These are phyloP conservation scores for Babesia sp. DNA, from an alignment of 169 alveolate species.

Conservation along the genomic window DNA sequence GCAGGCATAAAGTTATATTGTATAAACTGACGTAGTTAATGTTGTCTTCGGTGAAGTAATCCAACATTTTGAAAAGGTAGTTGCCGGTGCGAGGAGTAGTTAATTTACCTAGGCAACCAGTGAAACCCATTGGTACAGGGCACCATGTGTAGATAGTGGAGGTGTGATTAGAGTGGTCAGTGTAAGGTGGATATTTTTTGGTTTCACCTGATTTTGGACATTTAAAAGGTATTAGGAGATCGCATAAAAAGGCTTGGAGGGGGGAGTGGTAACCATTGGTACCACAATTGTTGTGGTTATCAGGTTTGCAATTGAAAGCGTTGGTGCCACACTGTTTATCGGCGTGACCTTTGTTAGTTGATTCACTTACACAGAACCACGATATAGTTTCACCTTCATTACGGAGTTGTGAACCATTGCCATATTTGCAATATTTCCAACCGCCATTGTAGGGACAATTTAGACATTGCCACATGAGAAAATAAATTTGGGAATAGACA, in stretches of 20 bases:
- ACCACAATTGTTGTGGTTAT: not conserved
- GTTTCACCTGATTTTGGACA: not conserved
- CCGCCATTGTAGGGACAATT: not conserved
- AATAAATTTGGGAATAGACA: no score
- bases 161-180: not conserved
- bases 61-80: not conserved
- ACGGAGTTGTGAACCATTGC: not conserved
- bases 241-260: not conserved
- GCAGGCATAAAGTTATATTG: not conserved
- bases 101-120: no score
- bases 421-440: not conserved
- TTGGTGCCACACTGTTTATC: not conserved
- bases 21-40: not conserved
- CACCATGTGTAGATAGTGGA: not conserved
- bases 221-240: not conserved
- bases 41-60: not conserved
- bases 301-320: not conserved
- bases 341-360: not conserved
- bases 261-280: not conserved
- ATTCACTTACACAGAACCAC: not conserved
- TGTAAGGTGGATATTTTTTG: no score
- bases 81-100: not conserved
- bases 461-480: not conserved
- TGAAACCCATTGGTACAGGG: not conserved
- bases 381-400: not conserved